Percentiles rank a stretch among this genome's conserved stretches.
phyloP scores from a whole-genome alignment of 371 early-diverging fungal genomes.

The Mortierella sp. region DNA sequence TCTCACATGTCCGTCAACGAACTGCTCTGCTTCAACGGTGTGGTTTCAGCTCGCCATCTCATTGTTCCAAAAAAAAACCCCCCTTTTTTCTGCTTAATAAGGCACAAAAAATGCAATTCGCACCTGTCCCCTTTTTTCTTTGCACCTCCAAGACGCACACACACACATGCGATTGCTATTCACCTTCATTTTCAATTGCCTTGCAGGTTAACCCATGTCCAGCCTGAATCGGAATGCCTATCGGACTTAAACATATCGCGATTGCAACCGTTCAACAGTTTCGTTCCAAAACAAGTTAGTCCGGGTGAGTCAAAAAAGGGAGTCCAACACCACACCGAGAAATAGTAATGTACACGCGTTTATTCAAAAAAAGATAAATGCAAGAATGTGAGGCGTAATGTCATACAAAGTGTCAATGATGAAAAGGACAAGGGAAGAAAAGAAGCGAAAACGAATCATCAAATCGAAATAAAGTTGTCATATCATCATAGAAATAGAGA shows the following conservation, averaged over 20 bases:
- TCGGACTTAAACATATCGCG: no score
- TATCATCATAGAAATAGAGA: not conserved
- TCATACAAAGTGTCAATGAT: not conserved
- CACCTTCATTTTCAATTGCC: no score
- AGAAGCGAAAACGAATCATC: not conserved
- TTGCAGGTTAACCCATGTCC: no score
- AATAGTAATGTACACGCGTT: conserved; percentile 8
- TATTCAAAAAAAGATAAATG: conserved; percentile 1
- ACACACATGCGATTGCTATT: no score
- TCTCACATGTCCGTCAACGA: not conserved
- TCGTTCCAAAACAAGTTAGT: no score
- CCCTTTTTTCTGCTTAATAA: no score
- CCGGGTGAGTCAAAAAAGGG: no score
- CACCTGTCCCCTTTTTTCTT: not conserved
- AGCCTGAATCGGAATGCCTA: no score
- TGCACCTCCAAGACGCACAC: no score
- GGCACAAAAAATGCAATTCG: not conserved
- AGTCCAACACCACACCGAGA: no score
- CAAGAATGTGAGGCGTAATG: not conserved
- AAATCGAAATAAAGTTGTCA: not conserved
- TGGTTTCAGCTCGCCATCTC: not conserved
- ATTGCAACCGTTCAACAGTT: no score
- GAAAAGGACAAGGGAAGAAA: not conserved
- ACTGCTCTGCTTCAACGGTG: not conserved
- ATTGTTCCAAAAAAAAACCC: not conserved